phyloP scores from a whole-genome alignment of 2,329 filamentous ascomycete species.

The Xylogone sp. region DNA sequence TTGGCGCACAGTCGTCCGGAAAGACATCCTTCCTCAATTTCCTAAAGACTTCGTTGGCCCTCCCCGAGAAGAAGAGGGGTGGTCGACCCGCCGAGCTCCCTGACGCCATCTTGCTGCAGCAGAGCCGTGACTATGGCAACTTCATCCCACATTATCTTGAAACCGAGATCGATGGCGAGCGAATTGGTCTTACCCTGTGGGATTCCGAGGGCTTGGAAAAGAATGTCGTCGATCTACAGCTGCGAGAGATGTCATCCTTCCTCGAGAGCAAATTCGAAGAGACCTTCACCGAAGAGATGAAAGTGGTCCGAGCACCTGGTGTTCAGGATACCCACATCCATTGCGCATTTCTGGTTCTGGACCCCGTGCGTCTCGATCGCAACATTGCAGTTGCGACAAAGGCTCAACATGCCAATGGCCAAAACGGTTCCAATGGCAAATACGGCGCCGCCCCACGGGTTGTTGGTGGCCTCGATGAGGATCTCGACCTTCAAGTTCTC shows the following conservation, averaged over 20 bases:
- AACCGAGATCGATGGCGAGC: slow-evolving; percentile 88
- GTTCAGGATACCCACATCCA: slow-evolving; percentile 97
- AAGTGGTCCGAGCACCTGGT: slow-evolving; percentile 88
- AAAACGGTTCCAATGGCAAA: slow-evolving; percentile 44
- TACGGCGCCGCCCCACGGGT: slow-evolving; percentile 38
- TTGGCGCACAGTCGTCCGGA: slow-evolving; percentile 82
- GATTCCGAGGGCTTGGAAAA: slow-evolving; percentile 94
- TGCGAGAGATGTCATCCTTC: slow-evolving; percentile 87
- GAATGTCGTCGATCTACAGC: slow-evolving; percentile 89
- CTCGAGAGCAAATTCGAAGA: slow-evolving; percentile 98
- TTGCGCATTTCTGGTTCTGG: slow-evolving; percentile 87
- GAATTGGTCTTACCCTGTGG: slow-evolving; percentile 91
- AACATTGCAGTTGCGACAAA: slow-evolving; percentile 72
- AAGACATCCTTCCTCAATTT: slow-evolving; percentile 98
- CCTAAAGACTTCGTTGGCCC: slow-evolving; percentile 77
- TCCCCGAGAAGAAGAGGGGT: slow-evolving; percentile 73
- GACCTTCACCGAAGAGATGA: slow-evolving; percentile 95
- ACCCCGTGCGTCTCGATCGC: slow-evolving; percentile 79
- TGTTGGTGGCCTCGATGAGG: slow-evolving; percentile 74
- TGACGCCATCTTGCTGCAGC: slow-evolving; percentile 51
- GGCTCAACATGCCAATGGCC: slow-evolving; percentile 46
- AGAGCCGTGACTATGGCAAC: slow-evolving; percentile 43
- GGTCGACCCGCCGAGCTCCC: slow-evolving; percentile 29
- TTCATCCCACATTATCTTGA: slow-evolving; percentile 90
- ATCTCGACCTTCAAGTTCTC: slow-evolving; percentile 86